phyloP scores from a whole-genome alignment of 1,284 basidiomycete genomes.

The Porodaedalea pini region DNA sequence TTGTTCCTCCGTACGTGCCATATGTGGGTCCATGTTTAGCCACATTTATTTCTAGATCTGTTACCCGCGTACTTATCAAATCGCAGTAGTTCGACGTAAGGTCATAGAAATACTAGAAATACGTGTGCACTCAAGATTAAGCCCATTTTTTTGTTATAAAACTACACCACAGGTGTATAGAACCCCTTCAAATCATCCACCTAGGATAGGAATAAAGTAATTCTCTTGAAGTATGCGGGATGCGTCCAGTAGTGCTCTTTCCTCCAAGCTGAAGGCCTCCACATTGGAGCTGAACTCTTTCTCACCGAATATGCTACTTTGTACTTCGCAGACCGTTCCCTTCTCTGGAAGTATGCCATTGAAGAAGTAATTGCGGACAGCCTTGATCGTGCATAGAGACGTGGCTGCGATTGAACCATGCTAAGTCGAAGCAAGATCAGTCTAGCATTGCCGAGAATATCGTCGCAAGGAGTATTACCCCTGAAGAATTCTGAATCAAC shows the following conservation, averaged over 20 bases:
- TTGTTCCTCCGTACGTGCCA: too few species aligned
- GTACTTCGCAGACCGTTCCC: constrained; percentile 19
- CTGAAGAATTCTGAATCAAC: constrained; percentile 23
- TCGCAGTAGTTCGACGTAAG: too few species aligned
- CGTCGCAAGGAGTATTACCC: too few species aligned
- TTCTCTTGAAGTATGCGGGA: constrained; percentile 5
- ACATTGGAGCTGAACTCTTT: neutral
- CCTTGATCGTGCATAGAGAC: constrained; percentile 20
- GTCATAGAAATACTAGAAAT: too few species aligned
- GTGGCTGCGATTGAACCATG: constrained; percentile 21
- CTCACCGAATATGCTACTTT: constrained; percentile 16
- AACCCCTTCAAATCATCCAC: too few species aligned
- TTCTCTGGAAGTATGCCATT: constrained; percentile 20
- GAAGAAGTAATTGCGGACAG: constrained; percentile 20
- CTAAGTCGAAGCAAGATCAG: too few species aligned
- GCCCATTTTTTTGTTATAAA: neutral
- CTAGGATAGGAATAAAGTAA: constrained; percentile 2
- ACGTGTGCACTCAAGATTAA: neutral
- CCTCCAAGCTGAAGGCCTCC: neutral
- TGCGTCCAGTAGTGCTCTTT: neutral
- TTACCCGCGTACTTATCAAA: too few species aligned
- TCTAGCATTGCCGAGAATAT: too few species aligned
- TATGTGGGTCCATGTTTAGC: too few species aligned
- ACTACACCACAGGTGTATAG: neutral
- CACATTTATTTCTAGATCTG: too few species aligned